Evolutionary conservation across 352 stramenopile genomes (phyloP).

Genomic region (Discostella stelligera): DNA sequence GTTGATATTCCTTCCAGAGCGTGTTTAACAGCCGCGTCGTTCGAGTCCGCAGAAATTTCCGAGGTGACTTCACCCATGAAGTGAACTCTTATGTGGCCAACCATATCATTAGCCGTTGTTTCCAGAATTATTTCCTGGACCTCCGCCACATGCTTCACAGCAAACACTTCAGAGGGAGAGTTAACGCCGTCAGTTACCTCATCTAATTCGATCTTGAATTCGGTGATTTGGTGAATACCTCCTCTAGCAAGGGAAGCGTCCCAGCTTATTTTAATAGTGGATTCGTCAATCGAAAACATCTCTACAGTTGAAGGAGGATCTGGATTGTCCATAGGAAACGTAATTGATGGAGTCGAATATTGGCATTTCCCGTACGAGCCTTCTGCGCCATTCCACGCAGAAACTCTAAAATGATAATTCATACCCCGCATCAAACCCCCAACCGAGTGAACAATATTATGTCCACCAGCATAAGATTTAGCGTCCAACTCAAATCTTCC

Average conservation of each 20-base stretch:
- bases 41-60: slow-evolving; percentile 58
- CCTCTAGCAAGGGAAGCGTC: slow-evolving; percentile 84
- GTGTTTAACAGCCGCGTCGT: slow-evolving; percentile 52
- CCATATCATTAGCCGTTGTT: slow-evolving; percentile 68
- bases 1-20: slow-evolving; percentile 78
- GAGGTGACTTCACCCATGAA: slow-evolving; percentile 69
- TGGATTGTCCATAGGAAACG: slow-evolving; percentile 34
- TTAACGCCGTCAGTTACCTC: slow-evolving; percentile 33
- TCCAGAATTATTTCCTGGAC: slow-evolving; percentile 79
- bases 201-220: slow-evolving; percentile 87
- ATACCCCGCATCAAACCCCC: slow-evolving; percentile 34
- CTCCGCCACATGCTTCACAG: slow-evolving; percentile 55
- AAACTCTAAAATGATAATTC: slow-evolving; percentile 50
- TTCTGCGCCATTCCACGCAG: slow-evolving; percentile 43
- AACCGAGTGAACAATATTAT: slow-evolving; percentile 40
- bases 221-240: slow-evolving; percentile 84
- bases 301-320: slow-evolving; percentile 77
- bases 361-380: slow-evolving; percentile 30
- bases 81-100: slow-evolving; percentile 73
- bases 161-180: slow-evolving; percentile 55
- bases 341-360: slow-evolving; percentile 40
- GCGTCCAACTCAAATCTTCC: slow-evolving; percentile 72
- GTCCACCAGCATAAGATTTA: slow-evolving; percentile 39
- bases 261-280: slow-evolving; percentile 84
- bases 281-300: slow-evolving; percentile 90